Evolutionary conservation across 1,139 yeast species (phyloP).

Genomic region (Arxiozyma telluris): DNA sequence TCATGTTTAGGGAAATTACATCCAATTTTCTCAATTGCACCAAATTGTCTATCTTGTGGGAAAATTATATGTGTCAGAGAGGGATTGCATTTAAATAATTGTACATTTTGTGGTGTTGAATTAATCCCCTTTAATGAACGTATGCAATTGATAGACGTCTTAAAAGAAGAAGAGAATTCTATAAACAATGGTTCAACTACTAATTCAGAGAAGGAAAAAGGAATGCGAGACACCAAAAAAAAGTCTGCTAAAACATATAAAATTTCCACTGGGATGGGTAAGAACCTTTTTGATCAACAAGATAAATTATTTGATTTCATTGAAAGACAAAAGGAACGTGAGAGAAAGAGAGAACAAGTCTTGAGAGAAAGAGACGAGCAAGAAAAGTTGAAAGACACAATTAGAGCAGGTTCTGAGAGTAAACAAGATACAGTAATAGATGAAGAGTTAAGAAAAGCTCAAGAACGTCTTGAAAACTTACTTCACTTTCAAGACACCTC

Average conservation of each 20-base stretch:
- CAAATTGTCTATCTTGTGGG: slow-evolving; percentile 91
- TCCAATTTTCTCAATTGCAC: slow-evolving; percentile 81
- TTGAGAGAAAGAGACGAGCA: slow-evolving; percentile 12
- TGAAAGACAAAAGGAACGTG: slow-evolving; percentile 31
- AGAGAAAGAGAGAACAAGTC: slow-evolving; percentile 18
- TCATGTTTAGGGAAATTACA: slow-evolving; percentile 81
- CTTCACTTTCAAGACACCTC: slow-evolving; percentile 78
- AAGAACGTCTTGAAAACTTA: slow-evolving; percentile 60
- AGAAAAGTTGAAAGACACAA: slow-evolving; percentile 14
- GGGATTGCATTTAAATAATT: slow-evolving; percentile 69
- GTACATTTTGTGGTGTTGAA: slow-evolving; percentile 71
- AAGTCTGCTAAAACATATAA: slow-evolving; percentile 19
- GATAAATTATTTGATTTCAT: slow-evolving; percentile 52
- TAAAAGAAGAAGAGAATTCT: slow-evolving; percentile 42
- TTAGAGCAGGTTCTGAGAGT: not conserved
- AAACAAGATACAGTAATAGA: slow-evolving; percentile 35
- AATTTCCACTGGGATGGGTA: slow-evolving; percentile 42
- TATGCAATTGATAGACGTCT: slow-evolving; percentile 44
- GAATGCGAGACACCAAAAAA: slow-evolving; percentile 11
- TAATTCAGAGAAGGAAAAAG: slow-evolving; percentile 10
- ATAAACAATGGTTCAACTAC: slow-evolving; percentile 12
- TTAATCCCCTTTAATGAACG: slow-evolving; percentile 55
- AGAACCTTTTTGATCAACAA: slow-evolving; percentile 59
- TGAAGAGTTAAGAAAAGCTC: slow-evolving; percentile 57
- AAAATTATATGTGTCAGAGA: slow-evolving; percentile 84